Evolutionary conservation across 192 early-diverging fungal species (phyloP).

Genomic region (Globomyces pollinis-pini): DNA sequence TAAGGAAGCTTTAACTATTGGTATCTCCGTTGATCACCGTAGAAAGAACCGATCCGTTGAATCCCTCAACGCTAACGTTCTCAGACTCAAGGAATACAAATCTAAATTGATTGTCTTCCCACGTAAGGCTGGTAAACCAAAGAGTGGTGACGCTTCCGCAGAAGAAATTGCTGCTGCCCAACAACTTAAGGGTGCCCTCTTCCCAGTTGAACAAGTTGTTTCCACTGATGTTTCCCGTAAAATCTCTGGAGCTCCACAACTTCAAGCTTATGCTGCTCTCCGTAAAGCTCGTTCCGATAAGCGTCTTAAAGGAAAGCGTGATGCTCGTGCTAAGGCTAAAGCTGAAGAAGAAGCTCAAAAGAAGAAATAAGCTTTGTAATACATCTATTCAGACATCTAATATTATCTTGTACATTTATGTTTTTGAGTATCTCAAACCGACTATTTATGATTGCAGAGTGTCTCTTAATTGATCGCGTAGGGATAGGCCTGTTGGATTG

Average conservation of each 20-base stretch:
- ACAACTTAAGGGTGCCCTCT: conserved; percentile 57
- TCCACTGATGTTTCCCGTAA: conserved; percentile 26
- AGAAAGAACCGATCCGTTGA: conserved; percentile 93
- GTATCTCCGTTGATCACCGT: conserved; percentile 95
- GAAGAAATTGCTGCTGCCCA: conserved; percentile 50
- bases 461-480: too few relatives aligned
- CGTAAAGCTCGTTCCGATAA: conserved; percentile 71
- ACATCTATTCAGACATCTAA: conserved; percentile 1
- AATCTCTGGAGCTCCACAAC: conserved; percentile 24
- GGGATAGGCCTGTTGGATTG: too few relatives aligned
- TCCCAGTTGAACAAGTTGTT: conserved; percentile 58
- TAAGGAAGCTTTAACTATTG: conserved; percentile 90
- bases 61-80: conserved; percentile 85
- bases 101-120: conserved; percentile 96
- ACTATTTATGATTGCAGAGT: too few relatives aligned
- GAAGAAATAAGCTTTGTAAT: conserved; percentile 36
- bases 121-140: conserved; percentile 82
- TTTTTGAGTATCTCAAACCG: background rate
- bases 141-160: conserved; percentile 63
- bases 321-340: conserved; percentile 68
- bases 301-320: conserved; percentile 68
- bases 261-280: conserved; percentile 61
- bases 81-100: conserved; percentile 90
- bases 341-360: conserved; percentile 80
- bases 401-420: background rate